Percentiles rank a stretch among this genome's conserved stretches.
phyloP scores from a whole-genome alignment of 345 rosid species.

The Noccaea bulbosa region DNA sequence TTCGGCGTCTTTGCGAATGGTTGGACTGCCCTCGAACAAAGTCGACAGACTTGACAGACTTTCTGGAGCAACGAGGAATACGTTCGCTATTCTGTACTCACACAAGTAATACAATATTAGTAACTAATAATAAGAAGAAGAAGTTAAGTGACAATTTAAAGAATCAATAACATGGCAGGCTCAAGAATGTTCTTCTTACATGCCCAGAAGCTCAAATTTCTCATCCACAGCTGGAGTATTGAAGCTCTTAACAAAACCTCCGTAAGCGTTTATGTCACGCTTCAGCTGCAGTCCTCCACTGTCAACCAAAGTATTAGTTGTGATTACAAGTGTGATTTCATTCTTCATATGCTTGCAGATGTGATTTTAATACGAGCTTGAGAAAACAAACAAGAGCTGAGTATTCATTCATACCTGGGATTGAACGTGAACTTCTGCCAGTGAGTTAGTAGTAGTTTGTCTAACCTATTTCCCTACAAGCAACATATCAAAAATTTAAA shows the following conservation, averaged over 20 bases:
- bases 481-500: conserved; percentile 11
- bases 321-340: too few relatives aligned
- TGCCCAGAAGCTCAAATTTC: conserved; percentile 91
- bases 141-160: neutral
- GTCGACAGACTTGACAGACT: conserved; percentile 91
- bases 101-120: conserved; percentile 1
- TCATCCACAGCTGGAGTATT: conserved; percentile 91
- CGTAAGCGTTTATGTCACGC: conserved; percentile 94
- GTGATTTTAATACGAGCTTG: neutral
- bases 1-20: conserved; percentile 90
- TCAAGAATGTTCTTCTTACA: conserved; percentile 55
- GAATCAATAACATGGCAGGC: conserved; percentile 7
- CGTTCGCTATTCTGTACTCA: conserved; percentile 83
- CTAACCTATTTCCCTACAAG: conserved; percentile 79
- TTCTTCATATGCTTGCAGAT: conserved; percentile 14
- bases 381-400: conserved; percentile 21
- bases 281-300: conserved; percentile 98
- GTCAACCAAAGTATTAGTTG: conserved; percentile 28
- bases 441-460: conserved; percentile 85
- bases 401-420: conserved; percentile 73
- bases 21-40: conserved; percentile 93
- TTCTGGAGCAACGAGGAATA: conserved; percentile 95
- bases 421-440: conserved; percentile 98
- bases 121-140: neutral
- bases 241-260: conserved; percentile 82